Evolutionary conservation across 306 rosid species (phyloP).

Genomic region (Castanopsis chinensis): DNA sequence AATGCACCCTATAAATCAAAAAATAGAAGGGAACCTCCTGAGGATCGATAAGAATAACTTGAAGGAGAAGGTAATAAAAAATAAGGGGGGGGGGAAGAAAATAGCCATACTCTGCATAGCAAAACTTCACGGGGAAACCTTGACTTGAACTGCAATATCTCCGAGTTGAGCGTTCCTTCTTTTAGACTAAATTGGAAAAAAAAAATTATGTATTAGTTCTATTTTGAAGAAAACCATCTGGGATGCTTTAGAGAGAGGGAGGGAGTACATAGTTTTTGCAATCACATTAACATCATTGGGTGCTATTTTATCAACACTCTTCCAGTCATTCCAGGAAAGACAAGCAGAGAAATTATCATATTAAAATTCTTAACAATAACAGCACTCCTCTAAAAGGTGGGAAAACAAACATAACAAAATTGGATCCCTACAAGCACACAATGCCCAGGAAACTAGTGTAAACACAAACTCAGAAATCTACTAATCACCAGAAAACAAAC

Average conservation of each 20-base stretch:
- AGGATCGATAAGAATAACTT: neutral
- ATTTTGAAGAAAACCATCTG: conserved; percentile 1
- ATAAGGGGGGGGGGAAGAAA: neutral
- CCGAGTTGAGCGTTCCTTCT: conserved; percentile 90
- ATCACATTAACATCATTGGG: neutral
- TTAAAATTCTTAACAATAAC: neutral
- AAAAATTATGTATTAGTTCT: conserved; percentile 11
- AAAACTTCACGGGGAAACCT: conserved; percentile 88
- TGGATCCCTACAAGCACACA: neutral
- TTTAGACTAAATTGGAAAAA: conserved; percentile 55
- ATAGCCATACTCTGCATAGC: conserved; percentile 78
- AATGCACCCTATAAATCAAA: neutral
- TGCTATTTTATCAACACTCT: neutral
- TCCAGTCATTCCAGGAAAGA: neutral
- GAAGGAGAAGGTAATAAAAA: neutral
- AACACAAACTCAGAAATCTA: neutral
- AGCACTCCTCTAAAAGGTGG: neutral
- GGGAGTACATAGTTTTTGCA: neutral
- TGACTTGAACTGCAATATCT: conserved; percentile 84
- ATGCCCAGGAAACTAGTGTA: neutral
- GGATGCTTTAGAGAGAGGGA: conserved; percentile 2
- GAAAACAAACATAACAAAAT: neutral
- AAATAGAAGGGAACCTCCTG: neutral
- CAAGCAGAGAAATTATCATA: neutral
- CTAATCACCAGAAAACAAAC: neutral